Percentiles rank a stretch among this genome's conserved stretches.
Conservation (phyloP, 2,329 filamentous ascomycete genomes). For the Hypoxylon rubiginosum region DNA sequence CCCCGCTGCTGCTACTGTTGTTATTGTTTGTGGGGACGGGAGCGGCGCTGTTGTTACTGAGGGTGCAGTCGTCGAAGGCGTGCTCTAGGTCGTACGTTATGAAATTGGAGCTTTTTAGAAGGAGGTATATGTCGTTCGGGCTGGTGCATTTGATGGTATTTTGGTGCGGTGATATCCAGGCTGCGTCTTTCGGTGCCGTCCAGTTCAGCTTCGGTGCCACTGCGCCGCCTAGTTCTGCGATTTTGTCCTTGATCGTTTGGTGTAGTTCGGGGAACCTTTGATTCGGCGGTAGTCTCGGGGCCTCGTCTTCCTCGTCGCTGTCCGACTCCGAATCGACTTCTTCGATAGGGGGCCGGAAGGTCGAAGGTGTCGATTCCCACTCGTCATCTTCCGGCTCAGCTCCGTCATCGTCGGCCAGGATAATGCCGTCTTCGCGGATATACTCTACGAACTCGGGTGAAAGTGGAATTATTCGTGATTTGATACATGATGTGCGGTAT, state of each 20-base stretch:
- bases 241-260: slow-evolving; percentile 79
- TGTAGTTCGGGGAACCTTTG: slow-evolving; percentile 79
- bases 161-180: slow-evolving; percentile 85
- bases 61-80: slow-evolving; percentile 83
- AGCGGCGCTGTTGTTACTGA: slow-evolving; percentile 49
- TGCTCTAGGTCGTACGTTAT: slow-evolving; percentile 94
- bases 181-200: slow-evolving; percentile 96
- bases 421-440: slow-evolving; percentile 91
- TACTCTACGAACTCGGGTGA: slow-evolving; percentile 83
- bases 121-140: slow-evolving; percentile 91
- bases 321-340: slow-evolving; percentile 62
- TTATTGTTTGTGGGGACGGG: slow-evolving; percentile 52
- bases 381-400: slow-evolving; percentile 70
- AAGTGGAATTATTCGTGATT: slow-evolving; percentile 86
- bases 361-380: slow-evolving; percentile 61
- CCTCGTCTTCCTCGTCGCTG: slow-evolving; percentile 68
- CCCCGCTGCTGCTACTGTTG: slow-evolving; percentile 47
- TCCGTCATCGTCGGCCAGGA: slow-evolving; percentile 79
- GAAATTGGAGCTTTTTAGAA: slow-evolving; percentile 95
- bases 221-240: slow-evolving; percentile 84
- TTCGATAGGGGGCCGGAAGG: slow-evolving; percentile 54
- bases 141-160: slow-evolving; percentile 93
- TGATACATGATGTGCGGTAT: slow-evolving; percentile 85
- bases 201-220: slow-evolving; percentile 97
- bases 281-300: slow-evolving; percentile 63